Conservation (phyloP, 208 protist species). For the Trypanosoma conorhini region DNA sequence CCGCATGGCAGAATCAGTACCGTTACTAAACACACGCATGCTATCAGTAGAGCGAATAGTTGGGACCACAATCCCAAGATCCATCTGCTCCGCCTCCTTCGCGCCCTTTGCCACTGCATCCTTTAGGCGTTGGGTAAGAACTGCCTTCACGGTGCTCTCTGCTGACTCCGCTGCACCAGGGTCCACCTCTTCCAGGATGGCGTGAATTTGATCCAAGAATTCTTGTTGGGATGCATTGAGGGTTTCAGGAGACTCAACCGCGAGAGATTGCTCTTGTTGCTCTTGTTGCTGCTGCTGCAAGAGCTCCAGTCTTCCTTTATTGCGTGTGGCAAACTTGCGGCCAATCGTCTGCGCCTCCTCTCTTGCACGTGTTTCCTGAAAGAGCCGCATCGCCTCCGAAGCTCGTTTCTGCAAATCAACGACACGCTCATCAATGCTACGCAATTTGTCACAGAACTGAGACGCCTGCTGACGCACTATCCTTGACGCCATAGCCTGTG, state of each 20-base stretch:
- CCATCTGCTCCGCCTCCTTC: constrained; percentile 57
- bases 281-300: constrained; percentile 20
- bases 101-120: constrained; percentile 61
- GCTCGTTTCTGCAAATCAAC: constrained; percentile 72
- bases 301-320: constrained; percentile 57
- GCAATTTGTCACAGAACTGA: constrained; percentile 78
- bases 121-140: constrained; percentile 72
- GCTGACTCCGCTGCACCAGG: constrained; percentile 50
- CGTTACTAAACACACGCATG: constrained; percentile 58
- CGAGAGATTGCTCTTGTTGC: constrained; percentile 10
- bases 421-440: constrained; percentile 61
- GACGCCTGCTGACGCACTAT: constrained; percentile 66
- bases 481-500: constrained; percentile 63
- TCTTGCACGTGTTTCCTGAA: constrained; percentile 73
- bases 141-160: constrained; percentile 53
- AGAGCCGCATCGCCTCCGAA: constrained; percentile 69
- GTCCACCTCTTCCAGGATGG: constrained; percentile 71
- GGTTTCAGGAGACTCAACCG: constrained; percentile 5
- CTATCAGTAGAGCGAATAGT: constrained; percentile 66
- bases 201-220: constrained; percentile 64
- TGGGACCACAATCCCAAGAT: constrained; percentile 33
- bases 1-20: constrained; percentile 50
- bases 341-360: constrained; percentile 75
- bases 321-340: constrained; percentile 77
- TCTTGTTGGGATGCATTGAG: constrained; percentile 43